phyloP scores from a whole-genome alignment of 345 rosid genomes.

The Melaleuca quinquenervia region DNA sequence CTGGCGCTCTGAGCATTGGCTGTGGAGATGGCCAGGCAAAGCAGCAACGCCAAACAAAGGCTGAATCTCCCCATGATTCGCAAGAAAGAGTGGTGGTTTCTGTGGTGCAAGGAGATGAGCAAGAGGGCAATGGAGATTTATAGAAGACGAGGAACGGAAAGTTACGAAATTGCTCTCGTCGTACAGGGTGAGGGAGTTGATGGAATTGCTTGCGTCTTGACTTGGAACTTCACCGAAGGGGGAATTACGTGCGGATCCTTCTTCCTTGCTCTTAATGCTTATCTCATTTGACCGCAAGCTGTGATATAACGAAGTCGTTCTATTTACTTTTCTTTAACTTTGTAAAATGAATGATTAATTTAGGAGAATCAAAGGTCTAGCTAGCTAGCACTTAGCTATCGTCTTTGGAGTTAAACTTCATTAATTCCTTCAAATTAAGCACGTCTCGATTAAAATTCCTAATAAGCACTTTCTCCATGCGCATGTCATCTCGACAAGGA shows the following conservation, averaged over 20 bases:
- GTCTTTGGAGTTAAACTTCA: background rate
- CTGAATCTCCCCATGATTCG: background rate
- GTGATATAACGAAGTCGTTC: background rate
- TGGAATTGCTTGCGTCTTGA: background rate
- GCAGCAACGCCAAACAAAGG: background rate
- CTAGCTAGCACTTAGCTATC: too few relatives aligned
- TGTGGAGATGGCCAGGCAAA: background rate
- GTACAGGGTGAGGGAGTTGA: background rate
- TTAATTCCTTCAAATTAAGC: background rate
- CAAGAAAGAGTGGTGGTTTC: background rate
- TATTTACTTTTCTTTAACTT: background rate
- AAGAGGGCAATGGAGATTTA: background rate
- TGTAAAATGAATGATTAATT: background rate
- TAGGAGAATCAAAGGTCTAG: background rate
- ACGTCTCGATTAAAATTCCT: too few relatives aligned
- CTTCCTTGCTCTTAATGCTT: background rate
- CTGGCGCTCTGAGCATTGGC: slow-evolving; percentile 23
- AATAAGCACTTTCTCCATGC: too few relatives aligned
- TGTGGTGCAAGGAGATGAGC: background rate
- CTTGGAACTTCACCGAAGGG: background rate
- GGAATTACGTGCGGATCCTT: background rate
- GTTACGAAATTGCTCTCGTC: background rate
- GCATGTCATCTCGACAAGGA: too few relatives aligned
- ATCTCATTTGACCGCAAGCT: background rate
- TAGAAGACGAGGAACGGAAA: background rate